Percentiles rank a stretch among this genome's conserved stretches.
phyloP scores from a whole-genome alignment of 169 alveolate genomes.

The Hepatocystis sp. region DNA sequence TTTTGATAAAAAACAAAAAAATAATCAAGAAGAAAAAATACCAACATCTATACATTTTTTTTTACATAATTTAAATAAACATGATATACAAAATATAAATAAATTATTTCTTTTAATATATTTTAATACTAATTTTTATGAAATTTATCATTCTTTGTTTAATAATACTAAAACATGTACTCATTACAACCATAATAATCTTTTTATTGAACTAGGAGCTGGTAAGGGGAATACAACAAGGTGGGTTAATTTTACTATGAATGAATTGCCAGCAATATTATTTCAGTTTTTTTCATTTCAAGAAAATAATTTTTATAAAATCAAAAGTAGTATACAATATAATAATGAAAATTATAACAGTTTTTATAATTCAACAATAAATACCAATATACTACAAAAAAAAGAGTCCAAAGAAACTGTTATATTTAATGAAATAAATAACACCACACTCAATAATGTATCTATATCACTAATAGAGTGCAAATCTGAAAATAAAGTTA shows the following conservation, averaged over 20 bases:
- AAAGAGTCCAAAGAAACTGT: background rate
- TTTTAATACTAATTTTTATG: constrained; percentile 19
- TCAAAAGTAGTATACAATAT: too few relatives aligned
- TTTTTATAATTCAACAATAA: too few relatives aligned
- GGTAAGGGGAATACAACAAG: constrained; percentile 63
- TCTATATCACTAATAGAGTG: too few relatives aligned
- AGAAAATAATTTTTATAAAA: background rate
- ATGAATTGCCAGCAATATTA: constrained; percentile 10
- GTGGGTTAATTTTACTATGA: constrained; percentile 70
- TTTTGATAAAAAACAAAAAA: constrained; percentile 10
- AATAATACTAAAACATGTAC: background rate
- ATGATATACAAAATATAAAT: constrained; percentile 67
- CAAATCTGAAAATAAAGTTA: too few relatives aligned
- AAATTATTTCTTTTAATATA: constrained; percentile 23
- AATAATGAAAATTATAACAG: too few relatives aligned
- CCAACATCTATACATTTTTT: constrained; percentile 31
- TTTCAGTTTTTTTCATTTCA: background rate
- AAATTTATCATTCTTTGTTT: constrained; percentile 1
- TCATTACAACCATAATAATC: background rate
- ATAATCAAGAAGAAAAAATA: background rate
- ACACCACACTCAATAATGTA: too few relatives aligned
- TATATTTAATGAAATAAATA: background rate
- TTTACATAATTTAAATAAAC: constrained; percentile 44
- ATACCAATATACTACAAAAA: background rate
- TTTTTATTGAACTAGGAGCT: constrained; percentile 51